Conservation (phyloP, 306 rosid species). For the Cucurbita argyrosperma region DNA sequence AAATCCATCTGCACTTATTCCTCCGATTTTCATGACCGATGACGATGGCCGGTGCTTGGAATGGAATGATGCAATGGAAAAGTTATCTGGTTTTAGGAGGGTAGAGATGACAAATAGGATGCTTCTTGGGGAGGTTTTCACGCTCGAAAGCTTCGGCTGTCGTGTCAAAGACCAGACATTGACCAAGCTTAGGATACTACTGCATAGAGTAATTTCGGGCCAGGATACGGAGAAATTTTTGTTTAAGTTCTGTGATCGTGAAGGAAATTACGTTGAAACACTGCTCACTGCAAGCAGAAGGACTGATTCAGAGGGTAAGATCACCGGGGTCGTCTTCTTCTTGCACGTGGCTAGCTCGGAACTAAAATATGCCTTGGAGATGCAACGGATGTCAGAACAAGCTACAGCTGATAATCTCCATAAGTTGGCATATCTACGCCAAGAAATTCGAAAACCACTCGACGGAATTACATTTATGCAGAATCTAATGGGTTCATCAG, state of each 20-base stretch:
- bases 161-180: constrained; percentile 28
- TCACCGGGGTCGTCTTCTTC: constrained; percentile 28
- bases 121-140: constrained; percentile 33
- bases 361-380: constrained; percentile 26
- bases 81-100: constrained; percentile 25
- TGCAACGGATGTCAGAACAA: constrained; percentile 25
- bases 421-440: constrained; percentile 25
- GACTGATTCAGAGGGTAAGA: constrained; percentile 17
- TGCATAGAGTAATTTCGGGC: constrained; percentile 18
- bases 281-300: constrained; percentile 24
- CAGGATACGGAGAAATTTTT: constrained; percentile 19
- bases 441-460: constrained; percentile 20
- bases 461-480: constrained; percentile 22
- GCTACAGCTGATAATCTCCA: constrained; percentile 23
- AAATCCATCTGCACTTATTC: constrained; percentile 29
- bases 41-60: constrained; percentile 25
- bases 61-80: constrained; percentile 35
- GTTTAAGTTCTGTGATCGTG: constrained; percentile 20
- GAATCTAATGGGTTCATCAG: constrained; percentile 24
- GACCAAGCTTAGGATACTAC: constrained; percentile 20
- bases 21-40: constrained; percentile 33
- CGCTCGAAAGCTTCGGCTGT: constrained; percentile 18
- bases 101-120: constrained; percentile 21
- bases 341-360: constrained; percentile 29
- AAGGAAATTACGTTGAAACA: constrained; percentile 22